phyloP scores from a whole-genome alignment of 1,284 basidiomycete genomes.

The Cryptococcus sp. region DNA sequence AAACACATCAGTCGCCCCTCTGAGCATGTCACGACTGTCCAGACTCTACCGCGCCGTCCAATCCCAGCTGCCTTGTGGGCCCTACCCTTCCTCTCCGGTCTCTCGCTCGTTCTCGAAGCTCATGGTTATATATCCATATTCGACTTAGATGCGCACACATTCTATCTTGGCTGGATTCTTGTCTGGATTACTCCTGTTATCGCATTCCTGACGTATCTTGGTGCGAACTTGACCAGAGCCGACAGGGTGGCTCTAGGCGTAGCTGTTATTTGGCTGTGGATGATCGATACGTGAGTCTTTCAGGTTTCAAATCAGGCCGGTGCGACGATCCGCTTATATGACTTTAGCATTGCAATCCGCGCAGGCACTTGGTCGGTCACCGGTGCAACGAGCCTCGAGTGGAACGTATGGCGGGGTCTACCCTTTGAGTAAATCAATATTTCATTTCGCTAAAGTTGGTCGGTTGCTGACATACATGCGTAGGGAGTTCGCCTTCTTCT shows the following conservation, averaged over 20 bases:
- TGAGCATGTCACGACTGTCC: slow-evolving; percentile 8
- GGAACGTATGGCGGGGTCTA: slow-evolving; percentile 35
- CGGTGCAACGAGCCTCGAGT: slow-evolving; percentile 26
- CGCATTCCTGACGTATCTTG: slow-evolving; percentile 33
- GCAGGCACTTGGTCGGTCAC: slow-evolving; percentile 39
- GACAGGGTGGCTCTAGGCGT: slow-evolving; percentile 19
- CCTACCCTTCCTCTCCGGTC: slow-evolving; percentile 14
- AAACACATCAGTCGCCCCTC: too few relatives aligned
- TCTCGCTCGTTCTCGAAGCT: slow-evolving; percentile 25
- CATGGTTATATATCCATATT: slow-evolving; percentile 9
- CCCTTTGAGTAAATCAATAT: slow-evolving; percentile 38
- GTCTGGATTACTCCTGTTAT: slow-evolving; percentile 44
- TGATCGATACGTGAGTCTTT: slow-evolving; percentile 43
- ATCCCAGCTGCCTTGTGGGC: slow-evolving; percentile 26
- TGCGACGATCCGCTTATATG: slow-evolving; percentile 5
- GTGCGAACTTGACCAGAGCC: slow-evolving; percentile 20
- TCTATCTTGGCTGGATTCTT: slow-evolving; percentile 44
- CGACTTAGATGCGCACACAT: slow-evolving; percentile 19
- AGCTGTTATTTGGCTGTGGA: slow-evolving; percentile 31
- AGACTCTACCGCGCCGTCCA: slow-evolving; percentile 36
- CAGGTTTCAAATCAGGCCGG: slow-evolving; percentile 2
- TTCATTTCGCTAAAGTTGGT: neutral
- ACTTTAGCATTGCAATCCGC: slow-evolving; percentile 31
- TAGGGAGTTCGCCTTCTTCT: slow-evolving; percentile 47
- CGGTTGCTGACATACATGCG: neutral